phyloP scores from a whole-genome alignment of 768 basidiomycete genomes.

The Peribolospora kevripleyi region DNA sequence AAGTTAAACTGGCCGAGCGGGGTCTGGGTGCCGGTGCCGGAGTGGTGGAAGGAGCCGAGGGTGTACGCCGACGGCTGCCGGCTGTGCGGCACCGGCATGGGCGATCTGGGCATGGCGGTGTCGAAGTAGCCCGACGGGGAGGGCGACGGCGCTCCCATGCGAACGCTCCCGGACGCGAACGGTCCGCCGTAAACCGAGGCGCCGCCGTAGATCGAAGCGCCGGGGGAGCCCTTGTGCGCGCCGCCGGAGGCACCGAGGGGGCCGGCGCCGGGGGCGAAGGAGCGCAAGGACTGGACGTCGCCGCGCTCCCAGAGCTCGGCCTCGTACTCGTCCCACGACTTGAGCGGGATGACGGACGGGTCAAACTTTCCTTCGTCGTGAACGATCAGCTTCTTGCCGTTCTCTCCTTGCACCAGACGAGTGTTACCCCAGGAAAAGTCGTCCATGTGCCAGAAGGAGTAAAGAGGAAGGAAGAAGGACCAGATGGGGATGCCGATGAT shows the following conservation, averaged over 20 bases:
- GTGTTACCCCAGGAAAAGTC: conserved; percentile 82
- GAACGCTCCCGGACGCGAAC: no score
- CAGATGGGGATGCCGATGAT: conserved; percentile 80
- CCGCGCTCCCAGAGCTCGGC: conserved; percentile 11
- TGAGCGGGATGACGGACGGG: conserved; percentile 71
- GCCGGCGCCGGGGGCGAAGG: not conserved
- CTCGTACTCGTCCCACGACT: conserved; percentile 63
- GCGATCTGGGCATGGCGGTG: no score
- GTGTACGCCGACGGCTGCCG: no score
- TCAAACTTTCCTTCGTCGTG: conserved; percentile 98
- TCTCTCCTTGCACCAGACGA: conserved; percentile 75
- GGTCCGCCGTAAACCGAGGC: no score
- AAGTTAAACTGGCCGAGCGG: no score
- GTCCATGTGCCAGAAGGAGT: conserved; percentile 96
- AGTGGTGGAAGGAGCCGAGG: no score
- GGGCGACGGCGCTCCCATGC: no score
- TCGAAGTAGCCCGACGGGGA: no score
- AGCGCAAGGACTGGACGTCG: not conserved
- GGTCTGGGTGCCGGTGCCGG: no score
- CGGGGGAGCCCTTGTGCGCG: no score
- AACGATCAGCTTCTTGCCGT: conserved; percentile 82
- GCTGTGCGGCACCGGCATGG: no score
- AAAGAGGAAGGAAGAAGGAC: conserved; percentile 75
- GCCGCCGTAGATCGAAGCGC: no score
- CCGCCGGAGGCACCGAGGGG: not conserved